Conservation (phyloP, 768 basidiomycete genomes). For the Kwoniella botswanensis region DNA sequence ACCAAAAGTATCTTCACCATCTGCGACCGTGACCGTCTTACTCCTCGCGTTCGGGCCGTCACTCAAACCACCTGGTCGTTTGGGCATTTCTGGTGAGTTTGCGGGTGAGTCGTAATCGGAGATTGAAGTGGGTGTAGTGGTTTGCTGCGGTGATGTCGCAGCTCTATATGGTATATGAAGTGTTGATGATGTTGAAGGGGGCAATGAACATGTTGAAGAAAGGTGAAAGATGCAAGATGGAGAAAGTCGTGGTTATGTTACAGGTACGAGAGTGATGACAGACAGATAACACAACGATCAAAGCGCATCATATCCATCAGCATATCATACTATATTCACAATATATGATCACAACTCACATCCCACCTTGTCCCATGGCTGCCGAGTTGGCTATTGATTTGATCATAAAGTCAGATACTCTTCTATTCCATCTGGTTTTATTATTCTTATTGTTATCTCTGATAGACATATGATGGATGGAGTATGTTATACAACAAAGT, state of each 20-base stretch:
- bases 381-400: constrained; percentile 22
- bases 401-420: constrained; percentile 27
- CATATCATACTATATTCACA: neutral
- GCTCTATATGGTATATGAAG: constrained; percentile 2
- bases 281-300: constrained; percentile 6
- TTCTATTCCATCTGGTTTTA: constrained; percentile 16
- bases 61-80: constrained; percentile 41
- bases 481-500: neutral
- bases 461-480: constrained; percentile 9
- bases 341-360: constrained; percentile 20
- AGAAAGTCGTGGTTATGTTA: neutral
- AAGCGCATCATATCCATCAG: constrained; percentile 13
- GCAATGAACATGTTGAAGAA: constrained; percentile 3
- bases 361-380: constrained; percentile 23
- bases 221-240: neutral
- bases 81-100: constrained; percentile 18
- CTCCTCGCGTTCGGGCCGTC: constrained; percentile 71
- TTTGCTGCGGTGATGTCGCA: constrained; percentile 26
- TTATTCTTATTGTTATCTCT: neutral
- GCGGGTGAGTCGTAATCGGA: constrained; percentile 33
- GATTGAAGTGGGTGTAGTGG: constrained; percentile 35
- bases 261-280: constrained; percentile 11
- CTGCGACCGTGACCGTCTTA: constrained; percentile 78
- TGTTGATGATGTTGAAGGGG: neutral
- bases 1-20: constrained; percentile 74